Evolutionary conservation across 2,329 filamentous ascomycete species (phyloP), one percentile per base, ranked within the genome.

Genomic region (Incumbomyces delicatus): DNA sequence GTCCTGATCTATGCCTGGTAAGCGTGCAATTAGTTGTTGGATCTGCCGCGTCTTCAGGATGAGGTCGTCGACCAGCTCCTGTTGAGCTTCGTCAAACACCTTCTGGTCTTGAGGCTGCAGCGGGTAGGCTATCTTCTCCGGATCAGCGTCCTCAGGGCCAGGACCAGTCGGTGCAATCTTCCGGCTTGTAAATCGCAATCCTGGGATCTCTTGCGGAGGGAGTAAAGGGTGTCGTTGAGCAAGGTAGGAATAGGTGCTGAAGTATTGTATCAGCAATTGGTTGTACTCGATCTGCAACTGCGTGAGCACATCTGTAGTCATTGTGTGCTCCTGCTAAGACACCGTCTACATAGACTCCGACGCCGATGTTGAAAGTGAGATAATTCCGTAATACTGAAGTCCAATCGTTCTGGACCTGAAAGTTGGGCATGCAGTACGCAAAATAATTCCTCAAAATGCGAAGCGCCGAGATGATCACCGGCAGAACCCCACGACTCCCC

Each of bases 231-330:
- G 59, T 67, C 68, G 60, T 69, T 71, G 47, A 61, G 60, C 66
- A 48, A 72, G 62, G 57, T 73, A 73, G 60, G 66, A 65, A 47
- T 73, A 61, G 29, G 69, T 71, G 46, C 70, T 68, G 59, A 71
- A 73, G 65, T 72, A 71, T 63, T 73, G 70, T 40, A 68, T 72
- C 57, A 68, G 67, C 29, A 73, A 66, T 66, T 73, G 70, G 54
- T 73, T 69, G 33, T 72, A 66, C 54, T 69, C 72, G 46, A 69
- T 71, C 61, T 73, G 70, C 32, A 73, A 64, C 50, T 73, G 69
- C 14, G 70, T 73, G 32, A 73, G 59, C 29, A 70, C 68, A 56
- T 73, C 70, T 16, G 67, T 50, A 18, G 55, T 52, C 55, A 57
- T 57, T 34, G 16, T n/a, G n/a, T n/a, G n/a, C n/a, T n/a, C n/a